Evolutionary conservation across 345 rosid genomes (phyloP), one percentile per base, ranked within the genome.

Genomic region (Reutealis trisperma): DNA sequence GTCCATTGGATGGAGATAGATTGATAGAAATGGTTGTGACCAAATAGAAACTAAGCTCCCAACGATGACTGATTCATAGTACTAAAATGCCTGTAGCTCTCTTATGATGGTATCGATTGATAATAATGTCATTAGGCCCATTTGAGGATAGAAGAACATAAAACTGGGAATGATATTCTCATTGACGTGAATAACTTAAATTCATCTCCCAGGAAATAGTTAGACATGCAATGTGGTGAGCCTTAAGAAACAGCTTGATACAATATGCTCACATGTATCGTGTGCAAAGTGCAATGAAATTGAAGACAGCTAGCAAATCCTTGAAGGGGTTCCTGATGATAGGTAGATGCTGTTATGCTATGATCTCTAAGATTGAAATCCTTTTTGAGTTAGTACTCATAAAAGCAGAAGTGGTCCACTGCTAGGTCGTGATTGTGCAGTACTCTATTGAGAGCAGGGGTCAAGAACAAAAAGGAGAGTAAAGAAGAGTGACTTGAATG

Each of bases 271-370:
- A 34, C 75, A 68, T 52, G 74, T 62, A 52, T 75, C 75, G 30
- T 71, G 78, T 67, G 68, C 67, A 55, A 55, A 64, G 77, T 67
- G 68, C 67, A 55, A 55, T 68, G 77, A 63, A 44, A 55, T 52
- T 18, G 71, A 74, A 74, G 67, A 84, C 83, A 78, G 83, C 80
- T 84, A 76, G 88, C 78, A 71, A 34, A 80, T 65, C 86, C 72
- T 75, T 72, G 60, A 60, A 63, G 52, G 70, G 80, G 45, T 71
- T 67, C 49, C 27, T 71, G 15, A 72, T 66, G 49, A 41, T 57
- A 25, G 47, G 63, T 62, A 51, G 51, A 30, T 32, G 24, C 9
- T 14, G 15, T 44, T 15, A 32, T 45, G 37, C 10, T 44, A 19
- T 62, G 57, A 63, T 75, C 42, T 25, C 66, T 37, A 6, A 41